Conservation (phyloP, 371 early-diverging fungal species). For the Mortierella sp. region DNA sequence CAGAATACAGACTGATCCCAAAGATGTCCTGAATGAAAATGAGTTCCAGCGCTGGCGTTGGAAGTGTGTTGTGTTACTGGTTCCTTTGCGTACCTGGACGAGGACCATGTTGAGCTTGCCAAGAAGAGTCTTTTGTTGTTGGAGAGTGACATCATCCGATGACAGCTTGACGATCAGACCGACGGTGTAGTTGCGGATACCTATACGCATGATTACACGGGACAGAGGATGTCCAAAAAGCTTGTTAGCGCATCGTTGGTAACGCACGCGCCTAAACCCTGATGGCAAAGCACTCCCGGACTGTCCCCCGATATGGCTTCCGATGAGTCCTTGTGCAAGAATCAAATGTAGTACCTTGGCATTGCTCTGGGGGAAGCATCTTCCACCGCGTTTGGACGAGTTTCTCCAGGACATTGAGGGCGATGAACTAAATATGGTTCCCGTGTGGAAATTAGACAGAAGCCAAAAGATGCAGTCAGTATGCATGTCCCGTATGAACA, state of each 20-base stretch:
- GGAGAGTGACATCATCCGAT: slow-evolving; percentile 81
- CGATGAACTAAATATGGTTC: slow-evolving; percentile 87
- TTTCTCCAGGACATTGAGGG: slow-evolving; percentile 96
- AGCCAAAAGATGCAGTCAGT: not conserved
- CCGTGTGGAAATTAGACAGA: not conserved
- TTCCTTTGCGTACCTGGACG: slow-evolving; percentile 82
- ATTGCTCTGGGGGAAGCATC: slow-evolving; percentile 90
- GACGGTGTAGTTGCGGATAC: slow-evolving; percentile 95
- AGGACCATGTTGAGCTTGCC: slow-evolving; percentile 95
- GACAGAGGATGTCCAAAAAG: not conserved
- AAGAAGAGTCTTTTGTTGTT: slow-evolving; percentile 81
- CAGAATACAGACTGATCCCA: slow-evolving; percentile 5
- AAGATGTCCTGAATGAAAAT: slow-evolving; percentile 6
- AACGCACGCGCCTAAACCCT: not conserved
- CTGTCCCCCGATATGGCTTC: slow-evolving; percentile 4
- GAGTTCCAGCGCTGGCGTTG: not conserved
- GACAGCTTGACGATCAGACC: slow-evolving; percentile 91
- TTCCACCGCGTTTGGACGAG: slow-evolving; percentile 99
- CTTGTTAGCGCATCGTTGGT: not conserved
- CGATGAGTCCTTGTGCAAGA: not conserved
- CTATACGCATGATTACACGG: slow-evolving; percentile 57
- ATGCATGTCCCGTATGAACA: not conserved
- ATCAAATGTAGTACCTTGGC: slow-evolving; percentile 78
- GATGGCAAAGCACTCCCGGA: not conserved
- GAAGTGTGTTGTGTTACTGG: not conserved